phyloP scores from a whole-genome alignment of 495 filamentous ascomycete genomes.

The Tetracladium setigerum region DNA sequence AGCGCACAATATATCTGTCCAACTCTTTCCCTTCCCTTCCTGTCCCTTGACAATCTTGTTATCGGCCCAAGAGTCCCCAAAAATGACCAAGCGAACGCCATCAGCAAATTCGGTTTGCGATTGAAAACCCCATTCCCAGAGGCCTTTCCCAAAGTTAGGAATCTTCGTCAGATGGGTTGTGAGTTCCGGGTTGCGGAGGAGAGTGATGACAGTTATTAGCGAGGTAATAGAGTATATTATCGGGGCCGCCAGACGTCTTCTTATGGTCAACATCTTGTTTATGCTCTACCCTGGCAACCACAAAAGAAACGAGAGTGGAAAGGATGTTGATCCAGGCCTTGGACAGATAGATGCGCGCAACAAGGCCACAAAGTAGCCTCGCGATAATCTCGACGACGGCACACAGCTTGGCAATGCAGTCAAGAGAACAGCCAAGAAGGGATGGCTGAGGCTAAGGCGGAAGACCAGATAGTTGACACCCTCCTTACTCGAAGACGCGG shows the following conservation, averaged over 20 bases:
- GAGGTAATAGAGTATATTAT: conserved; percentile 11
- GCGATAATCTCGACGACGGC: background rate
- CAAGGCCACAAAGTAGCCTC: background rate
- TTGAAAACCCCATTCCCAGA: too few relatives aligned
- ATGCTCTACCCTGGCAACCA: background rate
- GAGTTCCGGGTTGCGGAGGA: conserved; percentile 3
- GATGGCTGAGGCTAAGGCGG: background rate
- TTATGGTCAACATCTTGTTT: conserved; percentile 2
- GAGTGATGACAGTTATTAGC: conserved; percentile 4
- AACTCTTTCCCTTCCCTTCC: conserved; percentile 12
- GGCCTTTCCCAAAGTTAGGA: background rate
- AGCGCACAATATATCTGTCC: conserved; percentile 21
- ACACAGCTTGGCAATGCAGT: too few relatives aligned
- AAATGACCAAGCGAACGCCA: conserved; percentile 13
- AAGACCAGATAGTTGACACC: background rate
- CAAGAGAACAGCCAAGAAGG: too few relatives aligned
- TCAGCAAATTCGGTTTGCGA: background rate
- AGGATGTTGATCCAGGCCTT: too few relatives aligned
- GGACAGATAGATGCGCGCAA: too few relatives aligned
- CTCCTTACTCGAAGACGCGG: background rate
- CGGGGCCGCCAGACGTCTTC: conserved; percentile 11
- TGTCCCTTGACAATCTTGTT: background rate
- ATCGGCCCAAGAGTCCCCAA: conserved; percentile 22
- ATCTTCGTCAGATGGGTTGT: conserved; percentile 12
- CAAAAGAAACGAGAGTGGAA: background rate